Conservation (phyloP, 352 stramenopile genomes). For the Globisporangium radiosum region DNA sequence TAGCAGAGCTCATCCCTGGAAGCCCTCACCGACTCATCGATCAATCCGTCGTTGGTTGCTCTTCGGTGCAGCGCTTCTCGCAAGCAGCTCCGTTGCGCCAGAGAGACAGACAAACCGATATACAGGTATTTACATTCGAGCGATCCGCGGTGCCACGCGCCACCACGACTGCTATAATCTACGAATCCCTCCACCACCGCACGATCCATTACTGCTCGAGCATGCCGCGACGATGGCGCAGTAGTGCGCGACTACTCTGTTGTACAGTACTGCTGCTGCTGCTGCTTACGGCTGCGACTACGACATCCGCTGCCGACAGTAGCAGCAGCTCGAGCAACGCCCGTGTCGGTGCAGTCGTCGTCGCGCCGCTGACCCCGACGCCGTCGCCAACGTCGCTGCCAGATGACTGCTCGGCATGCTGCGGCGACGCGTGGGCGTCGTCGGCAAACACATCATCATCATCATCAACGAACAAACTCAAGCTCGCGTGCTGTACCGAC, state of each 20-base stretch:
- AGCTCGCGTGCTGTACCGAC: slow-evolving; percentile 47
- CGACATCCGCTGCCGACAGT: not conserved
- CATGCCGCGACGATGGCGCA: not conserved
- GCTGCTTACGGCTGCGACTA: not conserved
- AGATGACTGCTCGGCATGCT: slow-evolving; percentile 67
- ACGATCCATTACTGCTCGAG: not conserved
- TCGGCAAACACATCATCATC: slow-evolving; percentile 8
- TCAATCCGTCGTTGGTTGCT: too few relatives aligned
- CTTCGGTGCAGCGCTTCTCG: too few relatives aligned
- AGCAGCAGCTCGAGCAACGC: not conserved
- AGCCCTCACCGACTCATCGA: too few relatives aligned
- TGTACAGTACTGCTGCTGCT: not conserved
- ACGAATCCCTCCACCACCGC: too few relatives aligned
- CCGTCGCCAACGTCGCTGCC: slow-evolving; percentile 12
- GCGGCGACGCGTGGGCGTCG: slow-evolving; percentile 17
- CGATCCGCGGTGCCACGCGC: too few relatives aligned
- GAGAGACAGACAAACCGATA: too few relatives aligned
- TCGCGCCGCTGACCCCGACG: slow-evolving; percentile 7
- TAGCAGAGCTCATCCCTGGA: too few relatives aligned
- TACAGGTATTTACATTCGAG: too few relatives aligned
- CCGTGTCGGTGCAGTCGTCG: slow-evolving; percentile 1
- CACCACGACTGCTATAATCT: too few relatives aligned
- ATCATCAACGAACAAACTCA: not conserved
- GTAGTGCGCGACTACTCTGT: not conserved
- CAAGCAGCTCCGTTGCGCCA: too few relatives aligned